Percentiles rank a stretch among this genome's conserved stretches.
These are phyloP conservation scores for Naganishia kalamii DNA, from an alignment of 768 basidiomycete species.

Conservation along the genomic window DNA sequence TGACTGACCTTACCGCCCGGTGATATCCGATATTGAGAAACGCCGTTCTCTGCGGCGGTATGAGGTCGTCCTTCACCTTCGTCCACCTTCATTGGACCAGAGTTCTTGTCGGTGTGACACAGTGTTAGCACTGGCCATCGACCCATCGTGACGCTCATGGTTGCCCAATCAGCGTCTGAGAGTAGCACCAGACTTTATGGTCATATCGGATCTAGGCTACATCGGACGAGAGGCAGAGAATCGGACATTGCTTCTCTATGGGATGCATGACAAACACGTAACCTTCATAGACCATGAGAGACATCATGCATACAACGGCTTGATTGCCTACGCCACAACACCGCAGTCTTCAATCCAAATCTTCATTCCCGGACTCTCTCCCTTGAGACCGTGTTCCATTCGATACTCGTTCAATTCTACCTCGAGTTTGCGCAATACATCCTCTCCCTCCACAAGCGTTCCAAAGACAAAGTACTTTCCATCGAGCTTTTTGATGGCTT, in stretches of 20 bases:
- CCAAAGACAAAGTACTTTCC: conserved; percentile 55
- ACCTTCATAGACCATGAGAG: no score
- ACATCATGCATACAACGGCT: neutral
- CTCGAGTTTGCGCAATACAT: conserved; percentile 40
- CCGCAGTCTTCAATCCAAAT: conserved; percentile 5
- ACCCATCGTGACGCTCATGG: no score
- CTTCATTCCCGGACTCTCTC: neutral
- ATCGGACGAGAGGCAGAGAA: no score
- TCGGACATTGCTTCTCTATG: no score
- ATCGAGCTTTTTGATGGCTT: conserved; percentile 49
- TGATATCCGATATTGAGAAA: neutral
- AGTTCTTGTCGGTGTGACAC: no score
- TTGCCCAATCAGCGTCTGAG: no score
- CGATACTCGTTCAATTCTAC: conserved; percentile 10
- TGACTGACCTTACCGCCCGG: neutral
- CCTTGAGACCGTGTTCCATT: neutral
- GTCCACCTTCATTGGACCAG: neutral
- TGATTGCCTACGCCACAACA: neutral
- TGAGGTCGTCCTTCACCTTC: neutral
- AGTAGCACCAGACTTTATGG: no score
- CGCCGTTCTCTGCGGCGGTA: neutral
- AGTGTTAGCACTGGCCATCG: no score
- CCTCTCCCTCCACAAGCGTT: conserved; percentile 44
- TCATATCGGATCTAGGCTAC: no score
- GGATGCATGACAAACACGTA: no score